Evolutionary conservation across 106 monocot species (phyloP), one percentile per base, ranked within the genome.

Genomic region (Xerophyta viscosa): DNA sequence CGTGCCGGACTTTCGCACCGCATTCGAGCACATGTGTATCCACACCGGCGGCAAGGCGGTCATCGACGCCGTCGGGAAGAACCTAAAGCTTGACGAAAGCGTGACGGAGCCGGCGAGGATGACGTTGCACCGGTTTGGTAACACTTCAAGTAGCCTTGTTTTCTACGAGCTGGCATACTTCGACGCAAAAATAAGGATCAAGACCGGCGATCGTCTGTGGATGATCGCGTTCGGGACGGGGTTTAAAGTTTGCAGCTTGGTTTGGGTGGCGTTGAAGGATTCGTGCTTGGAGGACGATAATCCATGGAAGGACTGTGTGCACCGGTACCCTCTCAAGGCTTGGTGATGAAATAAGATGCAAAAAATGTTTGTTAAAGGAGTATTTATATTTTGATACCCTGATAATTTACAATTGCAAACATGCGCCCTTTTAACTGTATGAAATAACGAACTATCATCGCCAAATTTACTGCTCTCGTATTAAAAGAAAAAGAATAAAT

Each of bases 11-110:
- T 81, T 91, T 63, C 53, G 61, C 12, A 54, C 43, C 17, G 91
- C 85, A 17, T 85, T 91, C 63, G 85, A 91, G 74, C 91, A 91
- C 69, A 57, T 91, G 19, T 85, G 85, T 75, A 46, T 90, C 12
- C 91, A 91, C 68, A 71, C 91, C 2, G 85, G 91, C 0, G 91
- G 91, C 25, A 84, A 81, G 68, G 91, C 91, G 22, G 91, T 91
- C 31, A 85, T 91, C 24, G 72, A 75, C 2, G 18, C 77, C 29
- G 65, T 91, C 15, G 71, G 24, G 15, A 27, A 62, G 56, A 11
- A 66, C 21, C 63, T 91, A 71, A 23, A 60, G 50, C 45, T 91
- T 3, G 54, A 41, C 6, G 42, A 41, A 0, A 59, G 39, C 20
- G 59, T 69, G 29, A 71, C 73, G 9, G 91, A 91, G 60, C 77